A percentile compares a stretch with the other conserved stretches of the same genome.
Conservation (phyloP, 306 rosid genomes). For the Citrullus amarus region DNA sequence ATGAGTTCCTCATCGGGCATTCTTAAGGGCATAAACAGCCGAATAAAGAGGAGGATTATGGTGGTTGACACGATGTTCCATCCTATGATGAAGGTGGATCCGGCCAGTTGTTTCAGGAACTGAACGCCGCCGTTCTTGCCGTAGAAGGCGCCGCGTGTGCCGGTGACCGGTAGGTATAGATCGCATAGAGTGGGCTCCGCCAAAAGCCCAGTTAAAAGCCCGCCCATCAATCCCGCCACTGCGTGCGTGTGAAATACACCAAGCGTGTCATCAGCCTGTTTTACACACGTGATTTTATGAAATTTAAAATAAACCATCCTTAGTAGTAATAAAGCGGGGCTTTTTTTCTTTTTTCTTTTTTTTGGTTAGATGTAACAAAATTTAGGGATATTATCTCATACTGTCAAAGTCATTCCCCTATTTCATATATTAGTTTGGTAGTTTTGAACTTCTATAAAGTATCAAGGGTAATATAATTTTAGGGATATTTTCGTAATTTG, state of each 20-base stretch:
- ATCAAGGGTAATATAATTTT: too few relatives aligned
- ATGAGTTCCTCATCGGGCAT: conserved; percentile 77
- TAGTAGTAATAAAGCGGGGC: too few relatives aligned
- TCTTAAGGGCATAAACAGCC: conserved; percentile 58
- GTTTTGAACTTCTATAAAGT: too few relatives aligned
- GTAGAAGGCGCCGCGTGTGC: conserved; percentile 73
- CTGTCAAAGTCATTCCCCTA: too few relatives aligned
- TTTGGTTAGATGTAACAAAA: too few relatives aligned
- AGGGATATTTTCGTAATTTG: too few relatives aligned
- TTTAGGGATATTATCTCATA: too few relatives aligned
- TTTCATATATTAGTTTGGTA: too few relatives aligned
- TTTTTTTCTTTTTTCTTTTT: too few relatives aligned
- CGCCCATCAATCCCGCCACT: conserved; percentile 86
- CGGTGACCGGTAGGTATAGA: conserved; percentile 31
- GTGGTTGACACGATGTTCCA: conserved; percentile 92
- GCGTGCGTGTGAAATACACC: conserved; percentile 97
- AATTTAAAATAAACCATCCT: not conserved
- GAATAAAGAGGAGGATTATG: conserved; percentile 49
- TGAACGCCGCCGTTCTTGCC: conserved; percentile 63
- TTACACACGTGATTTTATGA: not conserved
- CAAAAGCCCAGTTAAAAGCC: conserved; percentile 74
- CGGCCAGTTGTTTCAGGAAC: conserved; percentile 68
- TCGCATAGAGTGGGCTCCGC: conserved; percentile 83
- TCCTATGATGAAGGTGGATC: conserved; percentile 49
- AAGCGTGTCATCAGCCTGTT: conserved; percentile 82